Evolutionary conservation across 2,329 filamentous ascomycete species (phyloP), one percentile per base, ranked within the genome.

Genomic region (Sphaerulina musiva): DNA sequence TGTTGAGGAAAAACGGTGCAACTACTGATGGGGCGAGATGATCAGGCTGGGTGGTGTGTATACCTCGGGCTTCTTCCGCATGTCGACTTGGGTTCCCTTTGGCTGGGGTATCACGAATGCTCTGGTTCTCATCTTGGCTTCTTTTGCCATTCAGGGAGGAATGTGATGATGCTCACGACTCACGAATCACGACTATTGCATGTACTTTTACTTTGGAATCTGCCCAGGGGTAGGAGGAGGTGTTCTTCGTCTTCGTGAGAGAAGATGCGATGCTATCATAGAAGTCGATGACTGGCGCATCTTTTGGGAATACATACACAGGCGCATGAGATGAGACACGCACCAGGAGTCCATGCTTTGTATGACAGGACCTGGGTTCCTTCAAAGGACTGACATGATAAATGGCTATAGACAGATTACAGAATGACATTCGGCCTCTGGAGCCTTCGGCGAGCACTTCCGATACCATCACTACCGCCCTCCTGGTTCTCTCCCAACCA

Each of bases 1-100:
- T 20, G 14, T 17, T 17, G 20, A 20, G 20, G 20, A 20, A 20
- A 29, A 29, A 29, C 26, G 26, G 26, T 29, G 26, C 26, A 20
- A 20, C 20, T 20, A 29, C 26, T 51, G 17, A 44, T 26, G n/a
- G 14, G 6, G 14, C 2, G 2, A 6, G 32, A 7, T 7, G 2
- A 12, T 20, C 44, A 91, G 87, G 46, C 74, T 95, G 17, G 89
- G 87, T 10, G 87, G 85, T 7, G 81, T 92, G 36, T 95, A 95
- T 68, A 81, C 83, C 62, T 81, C 86, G 2, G 91, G 89, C 42
- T 89, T 86, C 71, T 95, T 92, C 68, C 79, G 84, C 64, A 93
- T 95, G 89, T 92, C 89, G 44, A 95, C 91, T 0, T 95, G 90
- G 90, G 87, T 95, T 48, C 91, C 91, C 0, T 86, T 93, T 66